Evolutionary conservation across 202 grass and related monocot species (phyloP).

Genomic region (Schoenoplectus tabernaemontani): DNA sequence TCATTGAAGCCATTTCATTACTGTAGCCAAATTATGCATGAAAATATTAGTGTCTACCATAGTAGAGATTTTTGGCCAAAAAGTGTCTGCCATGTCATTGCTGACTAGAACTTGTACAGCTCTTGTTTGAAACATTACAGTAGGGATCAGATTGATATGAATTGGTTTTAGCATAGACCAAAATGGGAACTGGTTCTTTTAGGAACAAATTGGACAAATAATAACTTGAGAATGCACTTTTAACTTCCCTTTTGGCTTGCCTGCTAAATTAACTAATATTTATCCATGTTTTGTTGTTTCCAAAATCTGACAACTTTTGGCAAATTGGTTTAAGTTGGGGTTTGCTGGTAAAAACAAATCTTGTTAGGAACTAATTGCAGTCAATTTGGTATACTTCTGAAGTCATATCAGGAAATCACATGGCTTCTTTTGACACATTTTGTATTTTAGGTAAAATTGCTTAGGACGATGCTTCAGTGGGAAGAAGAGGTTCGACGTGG

Average conservation of each 20-base stretch:
- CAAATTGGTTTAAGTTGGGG: background rate
- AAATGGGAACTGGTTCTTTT: background rate
- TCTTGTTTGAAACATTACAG: background rate
- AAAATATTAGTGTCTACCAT: background rate
- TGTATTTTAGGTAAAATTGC: constrained; percentile 54
- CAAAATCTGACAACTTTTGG: background rate
- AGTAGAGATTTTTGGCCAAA: background rate
- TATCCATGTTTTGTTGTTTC: background rate
- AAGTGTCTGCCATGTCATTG: background rate
- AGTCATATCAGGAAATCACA: background rate
- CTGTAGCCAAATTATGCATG: background rate
- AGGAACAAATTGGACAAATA: background rate
- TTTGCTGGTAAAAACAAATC: background rate
- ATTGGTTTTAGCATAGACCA: background rate
- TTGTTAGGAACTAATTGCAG: background rate
- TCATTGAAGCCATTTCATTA: too few species aligned
- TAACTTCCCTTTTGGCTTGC: background rate
- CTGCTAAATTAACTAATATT: background rate
- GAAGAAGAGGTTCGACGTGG: constrained; percentile 66
- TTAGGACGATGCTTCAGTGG: constrained; percentile 93
- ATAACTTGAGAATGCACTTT: background rate
- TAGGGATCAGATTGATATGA: background rate
- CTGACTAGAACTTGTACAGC: background rate
- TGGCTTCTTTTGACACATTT: background rate
- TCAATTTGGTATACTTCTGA: background rate